A percentile compares a stretch with the other conserved stretches of the same genome.
Evolutionary conservation across 2,329 filamentous ascomycete species (phyloP).

Genomic region (Metarhizium guizhouense): DNA sequence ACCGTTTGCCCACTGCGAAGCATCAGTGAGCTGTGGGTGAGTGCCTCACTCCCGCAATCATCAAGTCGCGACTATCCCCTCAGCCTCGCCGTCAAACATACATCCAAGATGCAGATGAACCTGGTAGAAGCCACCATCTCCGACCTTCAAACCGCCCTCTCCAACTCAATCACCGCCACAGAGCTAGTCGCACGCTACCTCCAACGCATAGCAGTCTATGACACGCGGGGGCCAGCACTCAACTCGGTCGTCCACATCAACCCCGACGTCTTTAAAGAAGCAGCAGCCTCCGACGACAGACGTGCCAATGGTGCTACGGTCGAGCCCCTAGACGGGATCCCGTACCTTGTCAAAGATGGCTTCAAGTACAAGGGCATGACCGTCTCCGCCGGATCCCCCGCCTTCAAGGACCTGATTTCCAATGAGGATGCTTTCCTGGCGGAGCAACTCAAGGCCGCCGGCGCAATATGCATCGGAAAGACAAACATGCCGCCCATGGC

Average conservation of each 20-base stretch:
- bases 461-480: slow-evolving; percentile 1
- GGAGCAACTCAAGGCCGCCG: background rate
- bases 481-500: slow-evolving; percentile 34
- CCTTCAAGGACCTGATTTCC: background rate
- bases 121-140: background rate
- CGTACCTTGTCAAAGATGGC: background rate
- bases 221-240: background rate
- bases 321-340: background rate
- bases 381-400: background rate
- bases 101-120: background rate
- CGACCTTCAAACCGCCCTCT: background rate
- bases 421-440: background rate
- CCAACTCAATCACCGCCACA: background rate
- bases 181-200: background rate
- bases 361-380: background rate
- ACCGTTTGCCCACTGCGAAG: too few relatives aligned
- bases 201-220: background rate
- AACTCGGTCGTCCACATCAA: background rate
- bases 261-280: background rate
- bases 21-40: too few relatives aligned
- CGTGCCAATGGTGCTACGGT: background rate
- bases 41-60: too few relatives aligned
- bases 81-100: too few relatives aligned
- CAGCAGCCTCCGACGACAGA: background rate
- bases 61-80: background rate